These are phyloP conservation scores for Pneumocystis sp. DNA, from an alignment of 1,139 yeast species.

Conservation along the genomic window DNA sequence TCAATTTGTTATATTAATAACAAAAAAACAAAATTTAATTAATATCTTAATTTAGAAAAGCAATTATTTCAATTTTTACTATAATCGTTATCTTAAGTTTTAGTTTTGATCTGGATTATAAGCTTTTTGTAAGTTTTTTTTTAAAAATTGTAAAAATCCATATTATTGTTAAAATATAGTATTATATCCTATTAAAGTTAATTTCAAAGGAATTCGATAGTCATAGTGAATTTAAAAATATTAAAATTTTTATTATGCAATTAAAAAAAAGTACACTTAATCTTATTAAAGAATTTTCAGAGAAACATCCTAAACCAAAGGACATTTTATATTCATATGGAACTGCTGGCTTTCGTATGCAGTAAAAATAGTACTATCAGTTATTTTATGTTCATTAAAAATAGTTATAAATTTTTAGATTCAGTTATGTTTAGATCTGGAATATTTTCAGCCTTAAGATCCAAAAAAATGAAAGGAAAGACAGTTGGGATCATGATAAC, in stretches of 20 bases:
- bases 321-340: conserved; percentile 52
- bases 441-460: conserved; percentile 64
- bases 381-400: neutral
- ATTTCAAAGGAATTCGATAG: neutral
- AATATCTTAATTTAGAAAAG: neutral
- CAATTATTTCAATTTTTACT: neutral
- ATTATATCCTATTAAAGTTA: too few species aligned
- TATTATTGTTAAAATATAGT: too few species aligned
- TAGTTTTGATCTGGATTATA: neutral
- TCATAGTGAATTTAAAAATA: neutral
- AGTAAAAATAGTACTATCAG: conserved; percentile 16
- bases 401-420: conserved; percentile 45
- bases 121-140: neutral
- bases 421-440: conserved; percentile 80
- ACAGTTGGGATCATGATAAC: conserved; percentile 88
- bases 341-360: conserved; percentile 90
- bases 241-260: neutral
- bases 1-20: neutral
- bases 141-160: neutral
- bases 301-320: conserved; percentile 24
- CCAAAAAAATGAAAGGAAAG: conserved; percentile 51
- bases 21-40: neutral
- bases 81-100: neutral
- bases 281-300: neutral
- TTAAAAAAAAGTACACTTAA: neutral